Evolutionary conservation across 139 green algal species (phyloP), one percentile per base, ranked within the genome.

Genomic region (Zygnema circumcarinatum): DNA sequence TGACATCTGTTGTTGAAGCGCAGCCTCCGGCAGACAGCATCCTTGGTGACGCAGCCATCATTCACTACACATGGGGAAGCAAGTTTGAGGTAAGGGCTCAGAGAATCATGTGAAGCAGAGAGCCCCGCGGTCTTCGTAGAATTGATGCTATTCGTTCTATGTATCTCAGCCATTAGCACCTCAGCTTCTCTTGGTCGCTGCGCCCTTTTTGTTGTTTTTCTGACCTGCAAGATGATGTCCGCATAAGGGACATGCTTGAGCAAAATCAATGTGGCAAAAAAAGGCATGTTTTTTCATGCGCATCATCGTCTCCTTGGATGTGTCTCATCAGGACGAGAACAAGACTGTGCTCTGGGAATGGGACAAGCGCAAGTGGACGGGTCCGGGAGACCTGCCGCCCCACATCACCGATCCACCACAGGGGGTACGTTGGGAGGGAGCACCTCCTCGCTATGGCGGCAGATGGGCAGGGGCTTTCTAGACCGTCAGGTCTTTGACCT

Each of bases 1-100:
- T 78, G 69, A 78, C 11, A 78, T 39, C 7, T 78, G 69, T 38
- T 3, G 11, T 38, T 39, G 35, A 16, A 40, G 16, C 56, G 56
- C 81, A 87, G 81, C 81, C 81, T 35, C 81, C 81, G 7, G 81
- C 53, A 3, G 81, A 87, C 33, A 67, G 35, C 22, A n/a, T 81
- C 29, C 53, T 87, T 31, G 81, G 81, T 2, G 81, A 87, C 1
- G 81, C 81, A 2, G 56, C 29, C 20, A 87, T 87, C 56, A 87
- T 87, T 39, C 81, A 87, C 81, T 87, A 87, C 81, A 87, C 81
- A 38, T 87, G 81, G 81, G 81, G 53, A 54, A 78, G 35, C 3
- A 2, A 38, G 2, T 68, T 87, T 72, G 76, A 87, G 81, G 81
- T 87, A 3, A 35, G 40, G 42, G 39, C 32, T 67, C 72, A 32